Evolutionary conservation across 192 early-diverging fungal species (phyloP).

Genomic region (Chytriomyces confervae): DNA sequence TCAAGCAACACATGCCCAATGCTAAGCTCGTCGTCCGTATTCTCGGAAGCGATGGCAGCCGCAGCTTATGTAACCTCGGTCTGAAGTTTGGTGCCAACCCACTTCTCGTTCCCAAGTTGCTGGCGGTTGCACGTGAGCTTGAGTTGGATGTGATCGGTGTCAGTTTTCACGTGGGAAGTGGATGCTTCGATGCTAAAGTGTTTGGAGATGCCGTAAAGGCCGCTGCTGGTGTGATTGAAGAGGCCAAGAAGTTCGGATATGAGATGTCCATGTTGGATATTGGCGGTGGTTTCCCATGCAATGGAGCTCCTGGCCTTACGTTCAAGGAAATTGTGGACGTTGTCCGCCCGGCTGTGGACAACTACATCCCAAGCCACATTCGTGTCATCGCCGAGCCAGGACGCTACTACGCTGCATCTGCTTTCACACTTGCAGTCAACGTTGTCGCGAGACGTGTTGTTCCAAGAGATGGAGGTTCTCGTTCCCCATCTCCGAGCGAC

Average conservation of each 20-base stretch:
- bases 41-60: constrained; percentile 88
- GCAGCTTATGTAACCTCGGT: constrained; percentile 88
- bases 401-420: constrained; percentile 92
- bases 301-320: constrained; percentile 74
- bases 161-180: constrained; percentile 96
- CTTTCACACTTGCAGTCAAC: constrained; percentile 93
- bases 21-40: constrained; percentile 93
- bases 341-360: constrained; percentile 79
- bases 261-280: constrained; percentile 62
- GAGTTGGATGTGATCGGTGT: constrained; percentile 86
- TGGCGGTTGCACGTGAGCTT: constrained; percentile 77
- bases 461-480: constrained; percentile 41
- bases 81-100: constrained; percentile 96
- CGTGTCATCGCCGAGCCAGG: constrained; percentile 98
- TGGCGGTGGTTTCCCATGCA: constrained; percentile 96
- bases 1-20: constrained; percentile 78
- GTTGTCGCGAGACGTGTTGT: constrained; percentile 89
- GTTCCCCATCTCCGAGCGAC: not conserved
- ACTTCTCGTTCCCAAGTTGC: constrained; percentile 65
- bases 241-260: constrained; percentile 78
- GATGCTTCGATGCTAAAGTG: constrained; percentile 86
- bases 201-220: constrained; percentile 88
- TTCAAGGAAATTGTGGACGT: constrained; percentile 84
- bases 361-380: constrained; percentile 78
- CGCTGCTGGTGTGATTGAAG: constrained; percentile 88